Base-by-base conservation (phyloP, 116 monocot genomes). In the Trichopus zeylanicus region DNA sequence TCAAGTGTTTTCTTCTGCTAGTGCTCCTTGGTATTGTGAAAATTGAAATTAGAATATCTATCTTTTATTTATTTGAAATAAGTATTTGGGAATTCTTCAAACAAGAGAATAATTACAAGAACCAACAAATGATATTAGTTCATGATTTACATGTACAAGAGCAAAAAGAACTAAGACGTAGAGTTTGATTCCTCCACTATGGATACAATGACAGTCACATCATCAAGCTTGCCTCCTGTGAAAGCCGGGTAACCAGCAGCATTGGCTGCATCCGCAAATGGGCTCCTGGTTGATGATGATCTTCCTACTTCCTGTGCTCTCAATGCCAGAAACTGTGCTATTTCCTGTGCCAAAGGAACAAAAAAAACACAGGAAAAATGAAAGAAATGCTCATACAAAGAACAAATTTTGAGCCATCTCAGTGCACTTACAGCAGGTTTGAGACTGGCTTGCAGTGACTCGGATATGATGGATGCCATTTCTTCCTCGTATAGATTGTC, bases 221-320 rank as follows among this genome's bases (percentile, higher is more conserved):
- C 95, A 49, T 95, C 95, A 16, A 95, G 79, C 70, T 95, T 95
- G 46, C 95, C 95, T n/a, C 95, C 90, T 7, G 69, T 62, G 29
- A 81, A 87, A 29, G 31, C 54, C 9, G 65, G 79, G 68, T 95
- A 87, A 0, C 95, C 90, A 57, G 90, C 81, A 12, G 71, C 72
- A 64, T 75, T 81, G 33, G 95, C 90, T 23, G 95, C 86, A 63
- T 95, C 95, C 1, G 90, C 71, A 60, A 95, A 95, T 27, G 95
- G 95, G 46, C 87, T 90, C 53, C 73, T 83, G n/a, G n/a, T n/a
- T 16, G 62, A 59, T 6, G 68, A 59, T 34, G 65, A 87, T 47
- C 67, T 76, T 10, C 95, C 95, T 29, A 90, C 76, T 48, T 90
- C 91, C 25, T 90, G 87, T 4, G 90, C 91, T 56, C 77, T 78